Evolutionary conservation across 169 alveolate species (phyloP), one percentile per base, ranked within the genome.

Genomic region (Cryptosporidium baileyi): DNA sequence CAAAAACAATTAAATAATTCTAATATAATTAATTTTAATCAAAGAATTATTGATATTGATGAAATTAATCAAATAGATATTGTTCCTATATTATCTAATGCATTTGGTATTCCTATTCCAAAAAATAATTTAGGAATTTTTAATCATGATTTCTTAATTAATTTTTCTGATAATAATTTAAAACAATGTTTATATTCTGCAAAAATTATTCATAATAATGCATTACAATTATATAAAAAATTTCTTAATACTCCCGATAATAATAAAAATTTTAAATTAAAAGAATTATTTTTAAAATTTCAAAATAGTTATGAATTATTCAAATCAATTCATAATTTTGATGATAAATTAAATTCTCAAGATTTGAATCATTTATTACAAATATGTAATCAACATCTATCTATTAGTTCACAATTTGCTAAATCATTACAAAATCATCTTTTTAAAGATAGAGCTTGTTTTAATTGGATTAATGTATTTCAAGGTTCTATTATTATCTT

Each of bases 131-230:
- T 74, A 19, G 85, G 85, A 1, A 26, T 74, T n/a, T 57, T 74
- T 38, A 19, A 22, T 38, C 22, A 24, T 0, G 85, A 57, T 34
- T 38, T 65, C 6, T 15, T 41, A 17, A 15, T 62, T 19, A 19
- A 62, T 24, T 7, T 22, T 4, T 22, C 0, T 1, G 80, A 34
- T n/a, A 36, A 44, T 36, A 41, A 43, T 0, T 41, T 41, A 41
- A 41, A 41, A 41, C 17, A 41, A 30, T 30, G n/a, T 26, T 47
- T 65, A 5, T 24, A 8, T 2, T 26, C 43, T 15, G 60, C 85
- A 11, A 52, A 57, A 57, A 22, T 57, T n/a, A 38, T 57, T 6
- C 85, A 74, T 57, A 74, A 74, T 24, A 74, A 74, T 74, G 85
- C 85, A 19, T 19, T 74, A 32, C 85, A 74, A 54, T 22, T 74